These are phyloP conservation scores for Hordeum pubiflorum DNA, from an alignment of 202 grass and related monocot species.

Conservation along the genomic window DNA sequence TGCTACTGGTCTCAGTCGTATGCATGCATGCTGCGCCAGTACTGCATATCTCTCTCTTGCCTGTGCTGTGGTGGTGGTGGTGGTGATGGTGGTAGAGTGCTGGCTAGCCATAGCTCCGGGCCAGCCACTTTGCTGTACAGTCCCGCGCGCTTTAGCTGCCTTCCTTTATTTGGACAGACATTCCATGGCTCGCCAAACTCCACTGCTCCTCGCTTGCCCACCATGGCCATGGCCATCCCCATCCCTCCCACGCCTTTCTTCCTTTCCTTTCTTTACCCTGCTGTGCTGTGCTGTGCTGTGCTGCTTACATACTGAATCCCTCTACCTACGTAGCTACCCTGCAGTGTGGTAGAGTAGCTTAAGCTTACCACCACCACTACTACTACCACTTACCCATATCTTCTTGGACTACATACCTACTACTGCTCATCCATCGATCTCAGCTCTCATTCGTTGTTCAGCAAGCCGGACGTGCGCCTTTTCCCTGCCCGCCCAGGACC, in stretches of 20 bases:
- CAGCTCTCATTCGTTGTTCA: background rate
- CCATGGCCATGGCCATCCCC: background rate
- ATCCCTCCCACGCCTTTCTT: no score
- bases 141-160: constrained; percentile 43
- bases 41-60: background rate
- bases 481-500: background rate
- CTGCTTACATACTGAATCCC: no score
- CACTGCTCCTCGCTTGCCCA: constrained; percentile 27
- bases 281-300: no score
- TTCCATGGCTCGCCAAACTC: constrained; percentile 42
- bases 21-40: constrained; percentile 20
- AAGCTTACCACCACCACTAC: background rate
- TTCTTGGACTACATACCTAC: background rate
- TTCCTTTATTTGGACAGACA: constrained; percentile 62
- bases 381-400: background rate
- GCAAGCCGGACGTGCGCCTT: background rate
- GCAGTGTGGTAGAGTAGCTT: no score
- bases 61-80: background rate
- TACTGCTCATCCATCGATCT: background rate
- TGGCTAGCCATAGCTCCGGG: background rate
- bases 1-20: constrained; percentile 17
- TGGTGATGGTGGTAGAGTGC: background rate
- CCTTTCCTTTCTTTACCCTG: background rate
- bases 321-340: no score
- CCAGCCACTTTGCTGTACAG: constrained; percentile 13